These are phyloP conservation scores for Lachancea thermotolerans DNA, from an alignment of 805 yeast species.

Conservation along the genomic window DNA sequence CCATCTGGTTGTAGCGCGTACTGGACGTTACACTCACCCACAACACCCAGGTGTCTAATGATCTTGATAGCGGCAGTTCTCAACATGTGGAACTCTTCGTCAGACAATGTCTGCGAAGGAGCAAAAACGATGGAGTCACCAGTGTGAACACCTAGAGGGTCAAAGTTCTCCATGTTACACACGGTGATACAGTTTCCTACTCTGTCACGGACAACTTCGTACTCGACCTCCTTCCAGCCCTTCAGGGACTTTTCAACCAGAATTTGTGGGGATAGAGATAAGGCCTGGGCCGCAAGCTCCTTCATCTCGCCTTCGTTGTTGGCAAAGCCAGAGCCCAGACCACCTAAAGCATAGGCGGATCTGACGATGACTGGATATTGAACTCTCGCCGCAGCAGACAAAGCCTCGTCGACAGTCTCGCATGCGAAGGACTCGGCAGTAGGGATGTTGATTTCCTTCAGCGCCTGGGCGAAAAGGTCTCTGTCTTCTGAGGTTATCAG, in stretches of 20 bases:
- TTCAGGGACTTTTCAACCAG: constrained; percentile 93
- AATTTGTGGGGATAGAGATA: constrained; percentile 89
- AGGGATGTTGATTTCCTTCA: constrained; percentile 91
- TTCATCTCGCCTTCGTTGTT: constrained; percentile 71
- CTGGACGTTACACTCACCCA: constrained; percentile 98
- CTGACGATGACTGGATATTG: constrained; percentile 97
- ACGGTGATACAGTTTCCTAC: constrained; percentile 97
- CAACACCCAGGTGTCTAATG: constrained; percentile 96
- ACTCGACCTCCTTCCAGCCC: constrained; percentile 99
- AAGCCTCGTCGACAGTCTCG: constrained; percentile 85
- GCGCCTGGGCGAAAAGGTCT: constrained; percentile 89
- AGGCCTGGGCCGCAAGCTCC: constrained; percentile 82
- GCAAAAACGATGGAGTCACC: constrained; percentile 99
- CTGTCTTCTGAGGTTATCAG: constrained; percentile 96
- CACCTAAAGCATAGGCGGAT: constrained; percentile 96
- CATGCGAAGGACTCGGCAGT: constrained; percentile 97
- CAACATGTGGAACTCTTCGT: constrained; percentile 96
- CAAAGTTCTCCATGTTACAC: constrained; percentile 98
- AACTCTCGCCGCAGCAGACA: constrained; percentile 77
- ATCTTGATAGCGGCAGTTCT: constrained; percentile 96
- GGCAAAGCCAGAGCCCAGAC: constrained; percentile 97
- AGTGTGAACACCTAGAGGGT: constrained; percentile 96
- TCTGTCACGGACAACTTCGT: constrained; percentile 95
- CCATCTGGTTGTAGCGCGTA: constrained; percentile 95
- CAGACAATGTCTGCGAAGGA: constrained; percentile 94